Conservation (phyloP, 495 filamentous ascomycete genomes). For the Xylaria longipes region DNA sequence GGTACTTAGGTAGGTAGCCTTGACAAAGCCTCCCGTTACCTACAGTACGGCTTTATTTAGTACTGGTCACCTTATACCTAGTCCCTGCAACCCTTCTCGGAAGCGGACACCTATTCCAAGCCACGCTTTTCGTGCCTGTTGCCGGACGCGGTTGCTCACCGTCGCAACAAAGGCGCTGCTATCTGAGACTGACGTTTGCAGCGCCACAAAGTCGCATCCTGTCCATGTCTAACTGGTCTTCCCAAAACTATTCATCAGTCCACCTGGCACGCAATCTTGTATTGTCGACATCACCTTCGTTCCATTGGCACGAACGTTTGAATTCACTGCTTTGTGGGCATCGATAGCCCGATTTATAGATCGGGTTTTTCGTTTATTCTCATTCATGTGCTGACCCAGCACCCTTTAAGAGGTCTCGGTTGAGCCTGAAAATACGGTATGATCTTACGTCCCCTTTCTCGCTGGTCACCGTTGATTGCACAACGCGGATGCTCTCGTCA, state of each 20-base stretch:
- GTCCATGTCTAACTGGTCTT: constrained; percentile 10
- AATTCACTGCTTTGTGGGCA: not conserved
- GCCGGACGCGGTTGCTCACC: constrained; percentile 20
- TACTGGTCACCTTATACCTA: not conserved
- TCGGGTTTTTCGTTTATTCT: not conserved
- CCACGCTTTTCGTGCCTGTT: constrained; percentile 16
- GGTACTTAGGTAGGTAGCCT: no score
- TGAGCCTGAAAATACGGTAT: constrained; percentile 18
- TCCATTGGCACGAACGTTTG: not conserved
- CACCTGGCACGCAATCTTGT: not conserved
- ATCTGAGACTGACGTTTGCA: constrained; percentile 21
- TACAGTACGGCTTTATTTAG: not conserved
- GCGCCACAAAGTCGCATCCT: constrained; percentile 2
- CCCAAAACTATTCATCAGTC: constrained; percentile 19
- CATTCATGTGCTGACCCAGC: constrained; percentile 1
- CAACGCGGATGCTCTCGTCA: not conserved
- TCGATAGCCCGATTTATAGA: not conserved
- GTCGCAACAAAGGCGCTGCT: constrained; percentile 21
- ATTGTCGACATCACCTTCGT: not conserved
- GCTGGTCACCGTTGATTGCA: not conserved
- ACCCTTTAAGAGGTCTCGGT: constrained; percentile 3
- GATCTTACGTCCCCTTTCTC: not conserved
- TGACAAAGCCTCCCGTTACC: constrained; percentile 17
- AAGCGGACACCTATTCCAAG: constrained; percentile 16
- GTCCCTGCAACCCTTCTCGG: constrained; percentile 17